Percentiles rank a stretch among this genome's conserved stretches.
Conservation (phyloP, 2,329 filamentous ascomycete species). For the Thielaviopsis punctulata region DNA sequence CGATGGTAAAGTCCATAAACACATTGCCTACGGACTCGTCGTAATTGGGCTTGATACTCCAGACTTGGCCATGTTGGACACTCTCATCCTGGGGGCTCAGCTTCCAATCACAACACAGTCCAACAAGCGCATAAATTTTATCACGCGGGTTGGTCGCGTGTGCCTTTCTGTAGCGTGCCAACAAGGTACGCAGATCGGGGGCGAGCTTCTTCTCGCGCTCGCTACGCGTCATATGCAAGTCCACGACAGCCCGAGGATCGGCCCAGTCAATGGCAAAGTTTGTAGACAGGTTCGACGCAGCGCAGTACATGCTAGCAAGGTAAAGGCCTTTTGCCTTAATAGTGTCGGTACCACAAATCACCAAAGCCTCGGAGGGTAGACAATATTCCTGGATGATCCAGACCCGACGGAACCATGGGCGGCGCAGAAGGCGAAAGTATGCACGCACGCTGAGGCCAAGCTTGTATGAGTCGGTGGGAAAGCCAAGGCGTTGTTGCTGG, state of each 20-base stretch:
- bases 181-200: neutral
- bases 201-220: neutral
- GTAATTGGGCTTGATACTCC: neutral
- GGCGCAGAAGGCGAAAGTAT: slow-evolving; percentile 10
- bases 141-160: neutral
- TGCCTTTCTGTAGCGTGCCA: neutral
- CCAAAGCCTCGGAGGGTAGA: slow-evolving; percentile 14
- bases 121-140: neutral
- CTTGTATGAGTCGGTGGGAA: neutral
- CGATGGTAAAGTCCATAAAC: too few species aligned
- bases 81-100: neutral
- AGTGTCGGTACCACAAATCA: slow-evolving; percentile 17
- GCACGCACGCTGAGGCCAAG: neutral
- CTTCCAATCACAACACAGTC: neutral
- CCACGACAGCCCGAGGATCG: neutral
- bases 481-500: neutral
- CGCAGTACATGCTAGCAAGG: slow-evolving; percentile 5
- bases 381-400: slow-evolving; percentile 19
- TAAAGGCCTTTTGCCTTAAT: slow-evolving; percentile 18
- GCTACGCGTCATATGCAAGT: neutral
- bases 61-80: neutral
- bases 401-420: slow-evolving; percentile 17
- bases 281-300: neutral
- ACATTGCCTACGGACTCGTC: neutral
- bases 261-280: neutral